Evolutionary conservation across 1,284 basidiomycete genomes (phyloP).

Genomic region (Anthracocystis panici-leucophaei): DNA sequence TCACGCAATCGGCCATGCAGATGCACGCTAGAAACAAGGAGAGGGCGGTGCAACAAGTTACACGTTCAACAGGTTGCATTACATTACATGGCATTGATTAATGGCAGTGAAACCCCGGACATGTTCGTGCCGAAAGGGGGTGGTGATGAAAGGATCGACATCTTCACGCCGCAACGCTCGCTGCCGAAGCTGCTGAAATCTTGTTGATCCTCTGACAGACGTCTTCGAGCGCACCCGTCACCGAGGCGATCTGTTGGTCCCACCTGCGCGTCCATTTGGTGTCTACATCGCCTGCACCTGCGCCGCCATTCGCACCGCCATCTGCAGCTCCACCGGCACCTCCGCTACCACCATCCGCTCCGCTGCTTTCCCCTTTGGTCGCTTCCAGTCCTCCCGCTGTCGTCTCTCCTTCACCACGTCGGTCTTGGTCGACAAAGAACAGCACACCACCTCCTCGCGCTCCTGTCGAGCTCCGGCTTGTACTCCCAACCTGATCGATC

Average conservation of each 20-base stretch:
- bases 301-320: constrained; percentile 10
- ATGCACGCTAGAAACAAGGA: too few relatives aligned
- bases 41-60: too few relatives aligned
- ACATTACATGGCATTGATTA: too few relatives aligned
- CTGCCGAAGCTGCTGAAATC: constrained; percentile 16
- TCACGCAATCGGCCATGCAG: too few relatives aligned
- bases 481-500: constrained; percentile 84
- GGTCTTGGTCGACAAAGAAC: constrained; percentile 82
- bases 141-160: too few relatives aligned
- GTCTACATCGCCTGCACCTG: constrained; percentile 29
- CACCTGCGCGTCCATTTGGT: constrained; percentile 49
- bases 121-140: background rate
- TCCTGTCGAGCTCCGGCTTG: background rate
- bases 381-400: constrained; percentile 49
- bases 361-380: constrained; percentile 21
- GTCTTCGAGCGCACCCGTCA: constrained; percentile 49
- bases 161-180: constrained; percentile 4
- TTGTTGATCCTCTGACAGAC: constrained; percentile 52
- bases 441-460: constrained; percentile 75
- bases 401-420: constrained; percentile 36
- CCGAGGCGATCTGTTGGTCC: constrained; percentile 53
- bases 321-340: constrained; percentile 16
- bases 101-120: too few relatives aligned
- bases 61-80: too few relatives aligned
- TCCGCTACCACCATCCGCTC: constrained; percentile 12